These are phyloP conservation scores for Centella asiatica DNA, from an alignment of 129 eudicot genomes.

Conservation along the genomic window DNA sequence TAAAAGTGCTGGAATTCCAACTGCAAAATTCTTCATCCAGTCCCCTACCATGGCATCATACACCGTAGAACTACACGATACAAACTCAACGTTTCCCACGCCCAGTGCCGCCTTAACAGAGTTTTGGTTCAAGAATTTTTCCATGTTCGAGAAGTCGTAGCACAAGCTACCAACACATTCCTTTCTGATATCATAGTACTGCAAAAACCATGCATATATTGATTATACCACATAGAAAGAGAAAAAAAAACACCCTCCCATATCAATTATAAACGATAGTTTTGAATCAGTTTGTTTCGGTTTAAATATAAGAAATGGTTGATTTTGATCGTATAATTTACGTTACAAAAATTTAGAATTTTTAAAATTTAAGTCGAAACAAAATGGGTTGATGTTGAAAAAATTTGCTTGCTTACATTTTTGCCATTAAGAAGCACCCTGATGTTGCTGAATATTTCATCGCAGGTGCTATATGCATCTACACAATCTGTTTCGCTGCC, in stretches of 20 bases:
- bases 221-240: background rate
- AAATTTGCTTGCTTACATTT: conserved; percentile 41
- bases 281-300: no score
- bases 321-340: no score
- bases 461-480: conserved; percentile 36
- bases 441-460: conserved; percentile 24
- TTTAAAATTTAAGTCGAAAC: no score
- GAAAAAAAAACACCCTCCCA: background rate
- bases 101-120: conserved; percentile 56
- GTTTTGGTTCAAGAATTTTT: conserved; percentile 36
- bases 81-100: conserved; percentile 48
- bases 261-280: background rate
- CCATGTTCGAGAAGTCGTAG: conserved; percentile 85
- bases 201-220: conserved; percentile 16
- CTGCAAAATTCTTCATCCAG: conserved; percentile 75
- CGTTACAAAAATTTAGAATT: no score
- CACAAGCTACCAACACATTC: conserved; percentile 39
- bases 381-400: no score
- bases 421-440: conserved; percentile 19
- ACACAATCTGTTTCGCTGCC: conserved; percentile 34
- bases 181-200: conserved; percentile 60
- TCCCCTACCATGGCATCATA: conserved; percentile 48
- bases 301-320: no score
- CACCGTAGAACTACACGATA: conserved; percentile 39
- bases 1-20: conserved; percentile 52